phyloP scores from a whole-genome alignment of 2,329 filamentous ascomycete genomes.

The Hyphodiscus sp. region DNA sequence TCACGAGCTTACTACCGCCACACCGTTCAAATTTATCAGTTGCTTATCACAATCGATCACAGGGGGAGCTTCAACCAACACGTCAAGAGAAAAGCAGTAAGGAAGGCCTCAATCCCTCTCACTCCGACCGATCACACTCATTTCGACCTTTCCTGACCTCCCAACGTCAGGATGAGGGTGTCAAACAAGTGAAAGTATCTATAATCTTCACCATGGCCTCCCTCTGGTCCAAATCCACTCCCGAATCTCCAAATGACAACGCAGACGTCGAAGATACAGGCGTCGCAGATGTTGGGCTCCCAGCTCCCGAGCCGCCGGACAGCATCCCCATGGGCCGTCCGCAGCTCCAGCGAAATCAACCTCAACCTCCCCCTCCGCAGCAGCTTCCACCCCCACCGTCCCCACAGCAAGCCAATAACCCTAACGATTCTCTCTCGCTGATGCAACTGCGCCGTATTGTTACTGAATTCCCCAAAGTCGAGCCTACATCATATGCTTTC shows the following conservation, averaged over 20 bases:
- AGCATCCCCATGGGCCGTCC: constrained; percentile 24
- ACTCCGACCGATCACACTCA: neutral
- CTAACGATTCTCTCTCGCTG: constrained; percentile 66
- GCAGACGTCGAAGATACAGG: constrained; percentile 39
- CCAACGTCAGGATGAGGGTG: neutral
- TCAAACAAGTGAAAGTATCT: neutral
- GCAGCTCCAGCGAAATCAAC: constrained; percentile 32
- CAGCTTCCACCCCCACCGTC: constrained; percentile 29
- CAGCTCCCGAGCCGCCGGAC: constrained; percentile 14
- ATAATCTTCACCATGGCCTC: constrained; percentile 21
- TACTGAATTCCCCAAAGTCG: constrained; percentile 62
- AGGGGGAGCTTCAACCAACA: neutral
- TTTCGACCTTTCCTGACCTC: neutral
- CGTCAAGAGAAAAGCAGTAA: neutral
- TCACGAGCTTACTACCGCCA: neutral
- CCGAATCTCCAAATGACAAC: constrained; percentile 14
- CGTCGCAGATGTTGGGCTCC: constrained; percentile 31
- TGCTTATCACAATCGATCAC: neutral
- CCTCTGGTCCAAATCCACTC: constrained; percentile 19
- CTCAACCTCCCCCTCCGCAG: constrained; percentile 31
- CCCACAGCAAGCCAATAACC: constrained; percentile 30
- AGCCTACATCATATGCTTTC: constrained; percentile 78
- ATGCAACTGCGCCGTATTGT: constrained; percentile 68
- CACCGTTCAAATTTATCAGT: neutral
- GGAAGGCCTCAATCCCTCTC: neutral